Percentiles rank a stretch among this genome's conserved stretches.
These are phyloP conservation scores for Skeletonema costatum DNA, from an alignment of 108 stramenopile species.

Conservation along the genomic window DNA sequence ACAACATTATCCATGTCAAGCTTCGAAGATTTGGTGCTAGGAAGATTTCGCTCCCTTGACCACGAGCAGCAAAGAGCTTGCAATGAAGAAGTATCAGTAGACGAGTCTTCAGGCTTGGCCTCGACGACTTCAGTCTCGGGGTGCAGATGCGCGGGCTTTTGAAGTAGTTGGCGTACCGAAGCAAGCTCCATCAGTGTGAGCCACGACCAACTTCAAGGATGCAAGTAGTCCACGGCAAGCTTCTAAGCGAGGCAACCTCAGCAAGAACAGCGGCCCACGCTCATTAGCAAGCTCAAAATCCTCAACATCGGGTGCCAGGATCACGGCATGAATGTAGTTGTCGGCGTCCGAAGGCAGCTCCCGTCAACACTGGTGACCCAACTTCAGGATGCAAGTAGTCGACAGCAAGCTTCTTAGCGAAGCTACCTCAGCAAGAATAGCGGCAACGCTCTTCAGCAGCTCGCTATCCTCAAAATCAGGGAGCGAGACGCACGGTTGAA, in stretches of 20 bases:
- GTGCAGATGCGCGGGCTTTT: constrained; percentile 64
- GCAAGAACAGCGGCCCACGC: too few relatives aligned
- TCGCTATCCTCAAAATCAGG: background rate
- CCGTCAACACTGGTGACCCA: constrained; percentile 38
- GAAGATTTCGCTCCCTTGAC: constrained; percentile 45
- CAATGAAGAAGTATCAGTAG: background rate
- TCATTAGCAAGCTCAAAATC: background rate
- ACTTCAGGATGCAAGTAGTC: constrained; percentile 70
- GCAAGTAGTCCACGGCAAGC: background rate
- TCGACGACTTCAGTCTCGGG: constrained; percentile 36
- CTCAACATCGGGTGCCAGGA: constrained; percentile 45
- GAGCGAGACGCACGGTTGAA: constrained; percentile 60
- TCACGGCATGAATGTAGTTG: constrained; percentile 54
- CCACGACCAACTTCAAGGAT: constrained; percentile 26
- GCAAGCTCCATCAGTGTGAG: constrained; percentile 6
- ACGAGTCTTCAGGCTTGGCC: constrained; percentile 8
- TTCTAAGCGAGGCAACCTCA: background rate
- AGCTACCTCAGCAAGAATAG: too few relatives aligned
- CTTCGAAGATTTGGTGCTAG: constrained; percentile 36
- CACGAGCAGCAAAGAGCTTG: constrained; percentile 21
- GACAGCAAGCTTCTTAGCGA: constrained; percentile 6
- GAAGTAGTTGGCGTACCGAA: constrained; percentile 54
- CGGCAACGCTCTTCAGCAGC: background rate
- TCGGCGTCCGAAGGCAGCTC: constrained; percentile 42
- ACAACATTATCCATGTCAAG: constrained; percentile 16